Percentiles rank a stretch among this genome's conserved stretches.
Conservation (phyloP, 805 yeast genomes). For the Zygosaccharomyces lentus region DNA sequence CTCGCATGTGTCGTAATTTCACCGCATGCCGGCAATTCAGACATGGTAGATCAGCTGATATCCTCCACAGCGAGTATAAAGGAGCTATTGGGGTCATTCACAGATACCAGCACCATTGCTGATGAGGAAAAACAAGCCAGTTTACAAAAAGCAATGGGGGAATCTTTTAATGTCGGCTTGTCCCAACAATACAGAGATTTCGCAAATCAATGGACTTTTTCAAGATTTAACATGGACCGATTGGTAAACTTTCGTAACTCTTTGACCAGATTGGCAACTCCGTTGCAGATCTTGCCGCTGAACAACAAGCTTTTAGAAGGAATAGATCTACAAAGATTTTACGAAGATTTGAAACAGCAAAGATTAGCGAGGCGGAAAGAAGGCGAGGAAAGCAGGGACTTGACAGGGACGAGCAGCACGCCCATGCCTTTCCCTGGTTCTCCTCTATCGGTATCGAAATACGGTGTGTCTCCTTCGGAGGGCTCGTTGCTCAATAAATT, state of each 20-base stretch:
- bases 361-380: background rate
- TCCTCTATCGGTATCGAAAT: conserved; percentile 37
- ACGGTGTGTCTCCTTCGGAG: conserved; percentile 3
- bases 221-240: conserved; percentile 33
- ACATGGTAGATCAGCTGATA: conserved; percentile 28
- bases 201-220: conserved; percentile 38
- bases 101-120: conserved; percentile 16
- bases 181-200: conserved; percentile 44
- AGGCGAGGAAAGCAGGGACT: background rate
- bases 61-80: conserved; percentile 25
- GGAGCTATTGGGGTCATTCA: conserved; percentile 23
- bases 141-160: conserved; percentile 33
- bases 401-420: conserved; percentile 9
- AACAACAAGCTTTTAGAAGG: conserved; percentile 22
- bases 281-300: conserved; percentile 40
- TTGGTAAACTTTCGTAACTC: conserved; percentile 40
- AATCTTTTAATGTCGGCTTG: conserved; percentile 32
- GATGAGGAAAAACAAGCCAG: conserved; percentile 18
- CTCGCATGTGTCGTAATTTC: conserved; percentile 34
- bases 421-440: conserved; percentile 27
- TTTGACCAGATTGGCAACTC: conserved; percentile 39
- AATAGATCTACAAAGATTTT: conserved; percentile 19
- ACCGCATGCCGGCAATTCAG: conserved; percentile 42
- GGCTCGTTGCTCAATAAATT: conserved; percentile 14
- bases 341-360: conserved; percentile 4